Evolutionary conservation across 2,329 filamentous ascomycete genomes (phyloP), one percentile per base, ranked within the genome.

Genomic region (Pseudogymnoascus sp.): DNA sequence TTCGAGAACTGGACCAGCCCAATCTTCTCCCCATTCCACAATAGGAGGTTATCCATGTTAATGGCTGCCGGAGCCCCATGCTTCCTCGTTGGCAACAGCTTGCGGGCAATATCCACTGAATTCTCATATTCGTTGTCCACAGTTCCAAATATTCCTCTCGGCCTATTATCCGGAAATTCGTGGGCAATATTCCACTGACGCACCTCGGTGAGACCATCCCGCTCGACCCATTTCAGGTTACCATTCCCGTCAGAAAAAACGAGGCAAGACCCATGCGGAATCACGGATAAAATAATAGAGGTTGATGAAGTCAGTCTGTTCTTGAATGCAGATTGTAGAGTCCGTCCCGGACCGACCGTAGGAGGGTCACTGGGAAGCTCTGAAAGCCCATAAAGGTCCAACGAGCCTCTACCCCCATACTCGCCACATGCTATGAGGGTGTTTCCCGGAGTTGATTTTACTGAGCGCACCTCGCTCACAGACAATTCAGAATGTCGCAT

Each of bases 1-100:
- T 79, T 76, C 0, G 85, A 84, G 72, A 90, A 90, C 63, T 78
- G 81, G 19, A 96, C 75, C 65, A 95, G 79, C 0, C 92, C 93
- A 57, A 96, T 78, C 67, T 87, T 87, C 65, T 96, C 92, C 16
- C 92, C 93, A 0, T 92, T 96, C 92, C 92, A 96, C 57, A 96
- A 80, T 3, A 96, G 75, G 11, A 97, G 76, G 69, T 93, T 88
- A 70, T 92, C 86, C 61, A 84, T 74, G 68, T 84, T 85, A 37
- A 79, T 70, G 54, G 65, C 48, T 41, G 65, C 66, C 4, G 75
- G 76, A 4, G 70, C 71, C 25, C 75, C 57, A 0, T 72, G 69
- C 3, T 79, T 78, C 62, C 77, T 75, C 5, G 80, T 79, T 62
- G 77, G 76, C 1, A 93, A 69, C 48, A 96, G 84, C 73, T 96